Percentiles rank a stretch among this genome's conserved stretches.
Conservation (phyloP, 139 green algal species). For the Chlorella sorokiniana region DNA sequence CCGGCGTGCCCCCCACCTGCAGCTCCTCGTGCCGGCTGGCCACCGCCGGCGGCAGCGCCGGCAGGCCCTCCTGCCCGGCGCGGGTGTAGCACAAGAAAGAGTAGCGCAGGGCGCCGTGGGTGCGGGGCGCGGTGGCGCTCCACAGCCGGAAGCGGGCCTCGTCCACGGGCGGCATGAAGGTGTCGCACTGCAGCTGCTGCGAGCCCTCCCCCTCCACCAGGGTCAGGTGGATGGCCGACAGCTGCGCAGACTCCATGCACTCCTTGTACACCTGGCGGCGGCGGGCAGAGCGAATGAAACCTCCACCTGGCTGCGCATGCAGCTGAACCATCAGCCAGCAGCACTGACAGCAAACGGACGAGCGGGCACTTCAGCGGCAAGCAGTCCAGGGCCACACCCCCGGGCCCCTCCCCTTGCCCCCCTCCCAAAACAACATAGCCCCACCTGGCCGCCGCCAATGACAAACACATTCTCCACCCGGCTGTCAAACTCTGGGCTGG, state of each 20-base stretch:
- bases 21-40: constrained; percentile 85
- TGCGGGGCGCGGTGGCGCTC: constrained; percentile 50
- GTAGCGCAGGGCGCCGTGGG: constrained; percentile 63
- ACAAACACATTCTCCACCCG: constrained; percentile 92
- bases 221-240: constrained; percentile 89
- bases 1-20: constrained; percentile 57
- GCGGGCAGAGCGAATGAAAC: neutral
- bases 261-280: constrained; percentile 53
- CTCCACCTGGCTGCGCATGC: too few relatives aligned
- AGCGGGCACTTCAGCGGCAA: too few relatives aligned
- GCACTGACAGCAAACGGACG: too few relatives aligned
- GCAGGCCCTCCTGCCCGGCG: neutral
- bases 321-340: too few relatives aligned
- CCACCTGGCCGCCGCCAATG: constrained; percentile 89
- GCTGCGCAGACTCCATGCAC: constrained; percentile 71
- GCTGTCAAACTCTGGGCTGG: constrained; percentile 22
- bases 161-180: constrained; percentile 82
- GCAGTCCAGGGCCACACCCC: too few relatives aligned
- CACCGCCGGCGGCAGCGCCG: constrained; percentile 55
- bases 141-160: constrained; percentile 74
- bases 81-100: constrained; percentile 81
- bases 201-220: constrained; percentile 70
- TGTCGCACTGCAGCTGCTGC: constrained; percentile 83
- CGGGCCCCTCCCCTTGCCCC: too few relatives aligned
- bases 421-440: neutral